Percentiles rank a stretch among this genome's conserved stretches.
phyloP scores from a whole-genome alignment of 257 asterid genomes.

The Oldenlandia corymbosa region DNA sequence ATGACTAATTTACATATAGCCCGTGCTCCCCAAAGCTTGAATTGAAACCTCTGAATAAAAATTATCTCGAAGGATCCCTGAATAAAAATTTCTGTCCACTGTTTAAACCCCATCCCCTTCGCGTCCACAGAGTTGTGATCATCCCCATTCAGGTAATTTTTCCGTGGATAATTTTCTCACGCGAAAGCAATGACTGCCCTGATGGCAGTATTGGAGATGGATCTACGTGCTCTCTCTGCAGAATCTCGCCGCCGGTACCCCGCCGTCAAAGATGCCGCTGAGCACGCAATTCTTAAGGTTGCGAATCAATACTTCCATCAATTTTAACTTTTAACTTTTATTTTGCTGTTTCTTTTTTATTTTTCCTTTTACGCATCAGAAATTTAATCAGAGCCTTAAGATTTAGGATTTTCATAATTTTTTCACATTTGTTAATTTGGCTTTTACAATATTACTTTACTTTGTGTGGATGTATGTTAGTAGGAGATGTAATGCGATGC shows the following conservation, averaged over 20 bases:
- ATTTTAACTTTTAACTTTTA: neutral
- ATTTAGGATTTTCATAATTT: neutral
- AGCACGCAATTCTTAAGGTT: conserved; percentile 92
- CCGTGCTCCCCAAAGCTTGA: too few species aligned
- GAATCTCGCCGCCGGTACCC: conserved; percentile 99
- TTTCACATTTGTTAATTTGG: neutral
- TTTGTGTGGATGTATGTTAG: neutral
- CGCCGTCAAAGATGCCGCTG: conserved; percentile 95
- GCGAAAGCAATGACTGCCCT: conserved; percentile 88
- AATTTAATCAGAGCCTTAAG: neutral
- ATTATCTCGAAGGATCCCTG: too few species aligned
- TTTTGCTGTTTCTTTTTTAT: neutral
- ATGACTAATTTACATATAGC: too few species aligned
- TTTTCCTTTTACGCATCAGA: too few species aligned
- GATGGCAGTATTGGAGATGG: conserved; percentile 92
- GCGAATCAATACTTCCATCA: neutral
- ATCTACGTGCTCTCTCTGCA: conserved; percentile 91
- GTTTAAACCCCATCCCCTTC: too few species aligned
- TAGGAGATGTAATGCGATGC: neutral
- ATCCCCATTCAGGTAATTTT: too few species aligned
- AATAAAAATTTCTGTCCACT: too few species aligned
- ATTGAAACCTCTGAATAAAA: too few species aligned
- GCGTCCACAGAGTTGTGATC: too few species aligned
- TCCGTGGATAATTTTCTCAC: too few species aligned
- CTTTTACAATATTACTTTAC: too few species aligned